Percentiles rank a stretch among this genome's conserved stretches.
phyloP scores from a whole-genome alignment of 371 early-diverging fungal species.

The Circinella umbellata region DNA sequence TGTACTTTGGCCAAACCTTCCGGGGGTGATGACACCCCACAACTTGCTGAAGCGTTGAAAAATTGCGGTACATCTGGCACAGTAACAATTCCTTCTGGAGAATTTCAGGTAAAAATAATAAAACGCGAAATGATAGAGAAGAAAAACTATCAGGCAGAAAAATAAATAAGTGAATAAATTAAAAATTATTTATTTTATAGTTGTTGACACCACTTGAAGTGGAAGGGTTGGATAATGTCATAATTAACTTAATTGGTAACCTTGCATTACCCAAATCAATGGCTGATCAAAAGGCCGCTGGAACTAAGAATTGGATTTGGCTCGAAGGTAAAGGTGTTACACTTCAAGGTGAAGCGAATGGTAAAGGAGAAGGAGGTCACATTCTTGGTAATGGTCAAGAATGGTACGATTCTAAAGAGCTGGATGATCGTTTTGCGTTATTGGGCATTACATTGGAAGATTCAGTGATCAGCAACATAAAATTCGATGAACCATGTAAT shows the following conservation, averaged over 20 bases:
- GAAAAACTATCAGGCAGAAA: too few species aligned
- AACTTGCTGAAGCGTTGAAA: constrained; percentile 11
- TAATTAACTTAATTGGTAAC: constrained; percentile 13
- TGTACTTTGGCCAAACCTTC: constrained; percentile 14
- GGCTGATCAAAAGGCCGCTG: constrained; percentile 13
- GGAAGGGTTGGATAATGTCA: constrained; percentile 6
- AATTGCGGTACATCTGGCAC: constrained; percentile 16
- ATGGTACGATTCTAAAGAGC: constrained; percentile 18
- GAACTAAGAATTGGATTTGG: constrained; percentile 17
- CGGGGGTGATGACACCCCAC: constrained; percentile 16
- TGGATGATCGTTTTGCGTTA: constrained; percentile 15
- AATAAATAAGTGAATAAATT: too few species aligned
- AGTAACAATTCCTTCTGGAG: constrained; percentile 15
- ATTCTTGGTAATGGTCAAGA: constrained; percentile 20
- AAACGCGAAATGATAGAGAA: too few species aligned
- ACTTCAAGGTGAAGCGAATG: not conserved
- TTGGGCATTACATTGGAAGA: constrained; percentile 15
- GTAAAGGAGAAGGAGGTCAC: constrained; percentile 12
- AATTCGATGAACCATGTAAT: constrained; percentile 18
- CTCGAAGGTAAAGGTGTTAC: constrained; percentile 20
- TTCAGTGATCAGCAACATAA: constrained; percentile 8
- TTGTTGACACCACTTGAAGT: constrained; percentile 9
- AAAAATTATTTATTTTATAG: not conserved
- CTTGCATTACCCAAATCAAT: constrained; percentile 8
- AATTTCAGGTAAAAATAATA: constrained; percentile 13